Evolutionary conservation across 108 stramenopile species (phyloP).

Genomic region (Hondaea fermentalgiana): DNA sequence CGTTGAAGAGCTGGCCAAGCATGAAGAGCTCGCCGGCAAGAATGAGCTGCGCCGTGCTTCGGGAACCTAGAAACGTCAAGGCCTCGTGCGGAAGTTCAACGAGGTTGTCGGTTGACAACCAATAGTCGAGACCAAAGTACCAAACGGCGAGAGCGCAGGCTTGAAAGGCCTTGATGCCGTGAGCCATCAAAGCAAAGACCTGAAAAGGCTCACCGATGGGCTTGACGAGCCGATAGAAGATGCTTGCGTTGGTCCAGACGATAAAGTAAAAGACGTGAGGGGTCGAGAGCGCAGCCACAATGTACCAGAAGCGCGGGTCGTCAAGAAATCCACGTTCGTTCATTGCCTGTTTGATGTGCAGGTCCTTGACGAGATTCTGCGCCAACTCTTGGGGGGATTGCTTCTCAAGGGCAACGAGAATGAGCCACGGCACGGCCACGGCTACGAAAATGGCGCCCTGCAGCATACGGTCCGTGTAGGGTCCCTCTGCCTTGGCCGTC

Average conservation of each 20-base stretch:
- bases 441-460: not conserved
- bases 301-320: not conserved
- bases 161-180: not conserved
- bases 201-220: not conserved
- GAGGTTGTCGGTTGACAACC: not conserved
- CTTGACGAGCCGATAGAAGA: not conserved
- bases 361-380: not conserved
- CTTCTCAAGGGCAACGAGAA: not conserved
- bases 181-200: not conserved
- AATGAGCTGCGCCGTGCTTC: not conserved
- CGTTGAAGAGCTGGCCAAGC: conserved; percentile 3
- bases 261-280: conserved; percentile 9
- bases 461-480: not conserved
- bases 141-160: not conserved
- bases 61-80: not conserved
- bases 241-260: conserved; percentile 12
- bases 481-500: not conserved
- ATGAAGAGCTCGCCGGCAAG: not conserved
- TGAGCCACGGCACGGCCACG: not conserved
- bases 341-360: not conserved
- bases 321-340: not conserved
- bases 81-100: not conserved
- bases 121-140: not conserved
- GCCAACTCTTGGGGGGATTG: not conserved
- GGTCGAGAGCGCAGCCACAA: not conserved